Base-by-base conservation (phyloP, 2,329 filamentous ascomycete species). In the Trichoderma cornu-damae region DNA sequence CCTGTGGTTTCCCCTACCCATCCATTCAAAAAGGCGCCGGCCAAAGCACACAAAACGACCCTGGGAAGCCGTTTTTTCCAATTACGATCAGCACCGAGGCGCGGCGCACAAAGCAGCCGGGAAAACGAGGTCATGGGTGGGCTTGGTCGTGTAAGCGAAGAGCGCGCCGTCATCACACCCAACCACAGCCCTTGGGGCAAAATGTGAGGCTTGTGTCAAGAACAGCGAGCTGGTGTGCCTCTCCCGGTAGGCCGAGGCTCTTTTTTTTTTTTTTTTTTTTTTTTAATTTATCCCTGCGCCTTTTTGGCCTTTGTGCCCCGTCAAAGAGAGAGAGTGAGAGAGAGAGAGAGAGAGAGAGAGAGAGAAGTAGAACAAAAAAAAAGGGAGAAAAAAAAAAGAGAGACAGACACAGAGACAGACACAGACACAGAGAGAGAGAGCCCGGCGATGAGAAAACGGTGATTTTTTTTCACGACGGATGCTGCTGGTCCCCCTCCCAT, bases 81-180 rank as follows among this genome's bases (percentile, higher is more conserved):
- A 54, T 44, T 26, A 26, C 50, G 50, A 37, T 44, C 40, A 22
- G 42, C 24, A 46, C 42, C 24, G 50, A 26, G 51, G 30, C 12
- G 11, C 16, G 52, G 46, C 16, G 32, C 16, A 55, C 35, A 18
- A 24, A 32, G n/a, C 18, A 22, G 22, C 18, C 16, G 20, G 28
- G 2, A 34, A 34, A 30, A 55, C 46, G 34, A 35, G 52, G 42
- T 55, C 52, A 55, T 55, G 52, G 40, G 52, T 38, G 38, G 16
- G 34, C 4, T 16, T 9, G 42, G 24, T 35, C 8, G 52, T 55
- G 52, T 55, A 55, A 55, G 52, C 52, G 32, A 20, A 22, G 28
- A 28, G 9, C 28, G 5, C 7, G 22, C 26, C 18, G 48, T 51
- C 35, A 51, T 40, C 35, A 49, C 47, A 49, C 44, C 47, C 47